These are phyloP conservation scores for Elsinoe fawcettii DNA, from an alignment of 2,329 filamentous ascomycete species.

Conservation along the genomic window DNA sequence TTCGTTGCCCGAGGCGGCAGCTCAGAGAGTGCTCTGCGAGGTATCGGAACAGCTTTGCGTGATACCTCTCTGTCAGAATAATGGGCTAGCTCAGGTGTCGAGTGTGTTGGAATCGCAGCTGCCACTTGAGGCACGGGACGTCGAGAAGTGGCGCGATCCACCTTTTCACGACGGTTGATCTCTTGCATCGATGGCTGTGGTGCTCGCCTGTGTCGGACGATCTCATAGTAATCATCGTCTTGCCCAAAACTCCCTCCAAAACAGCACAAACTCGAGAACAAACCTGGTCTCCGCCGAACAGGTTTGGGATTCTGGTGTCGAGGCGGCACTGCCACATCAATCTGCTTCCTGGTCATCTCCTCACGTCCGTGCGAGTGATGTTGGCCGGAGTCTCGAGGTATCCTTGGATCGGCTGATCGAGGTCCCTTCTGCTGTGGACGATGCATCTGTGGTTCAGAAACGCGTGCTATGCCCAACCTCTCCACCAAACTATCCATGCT, in stretches of 20 bases:
- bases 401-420: neutral
- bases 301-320: slow-evolving; percentile 19
- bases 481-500: slow-evolving; percentile 85
- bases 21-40: slow-evolving; percentile 9
- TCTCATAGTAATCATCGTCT: slow-evolving; percentile 40
- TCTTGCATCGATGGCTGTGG: slow-evolving; percentile 11
- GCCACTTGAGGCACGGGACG: slow-evolving; percentile 14
- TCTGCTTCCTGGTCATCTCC: neutral
- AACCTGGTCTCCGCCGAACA: slow-evolving; percentile 21
- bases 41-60: slow-evolving; percentile 14
- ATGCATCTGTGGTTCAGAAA: neutral
- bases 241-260: slow-evolving; percentile 24
- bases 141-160: slow-evolving; percentile 18
- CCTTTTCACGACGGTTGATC: neutral
- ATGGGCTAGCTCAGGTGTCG: neutral
- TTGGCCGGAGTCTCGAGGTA: neutral
- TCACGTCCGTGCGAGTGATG: neutral
- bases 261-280: slow-evolving; percentile 40
- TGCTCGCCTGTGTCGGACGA: slow-evolving; percentile 31
- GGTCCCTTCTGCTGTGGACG: neutral
- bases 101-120: slow-evolving; percentile 7
- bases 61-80: slow-evolving; percentile 14
- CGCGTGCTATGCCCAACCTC: slow-evolving; percentile 49
- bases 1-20: neutral
- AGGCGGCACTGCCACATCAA: neutral